Base-by-base conservation (phyloP, 352 stramenopile species). In the Phytophthora sojae region DNA sequence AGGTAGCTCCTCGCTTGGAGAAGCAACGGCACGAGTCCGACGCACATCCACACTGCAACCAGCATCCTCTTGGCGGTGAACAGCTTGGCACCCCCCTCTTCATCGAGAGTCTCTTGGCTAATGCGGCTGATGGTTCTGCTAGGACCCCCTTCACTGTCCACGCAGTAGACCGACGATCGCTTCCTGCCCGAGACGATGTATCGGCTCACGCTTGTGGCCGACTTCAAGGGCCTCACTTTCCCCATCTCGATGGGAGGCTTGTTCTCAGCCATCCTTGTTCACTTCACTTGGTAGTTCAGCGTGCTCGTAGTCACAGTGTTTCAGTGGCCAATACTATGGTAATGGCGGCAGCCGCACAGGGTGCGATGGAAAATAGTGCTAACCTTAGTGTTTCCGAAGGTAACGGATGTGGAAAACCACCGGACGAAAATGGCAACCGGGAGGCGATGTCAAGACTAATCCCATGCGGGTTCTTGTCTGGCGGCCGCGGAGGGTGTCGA, bases 1-100 rank as follows among this genome's bases (percentile, higher is more conserved):
- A 76, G 42, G 35, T 79, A 79, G 50, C 71, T 79, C 45, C 67
- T 57, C 25, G 42, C n/a, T 55, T 79, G 71, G 4, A 79, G 39
- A 2, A 76, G 52, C 47, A 75, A 23, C 7, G 71, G 71, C 23
- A 63, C 23, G 23, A 79, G 23, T 0, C 69, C 71, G 1, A 75
- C 49, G 37, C 45, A 64, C 61, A 79, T 52, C 71, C 71, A 79
- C 23, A 76, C 61, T 11, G 42, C 42, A 12, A 76, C 1, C 19
- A 76, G 32, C 53, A 71, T 71, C 32, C 45, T 60, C 44, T 57
- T 61, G 26, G 68, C 63, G 19, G 51, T 72, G 63, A 76, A 64
- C 0, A 67, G 4, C 21, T 35, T 64, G 29, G 9, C 4, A 21
- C 47, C 17, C 6, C 5, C 26, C 2, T 60, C 68, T 30, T 70